Percentiles rank a stretch among this genome's conserved stretches.
Conservation (phyloP, 139 green algal genomes). For the Haematococcus lacustris region DNA sequence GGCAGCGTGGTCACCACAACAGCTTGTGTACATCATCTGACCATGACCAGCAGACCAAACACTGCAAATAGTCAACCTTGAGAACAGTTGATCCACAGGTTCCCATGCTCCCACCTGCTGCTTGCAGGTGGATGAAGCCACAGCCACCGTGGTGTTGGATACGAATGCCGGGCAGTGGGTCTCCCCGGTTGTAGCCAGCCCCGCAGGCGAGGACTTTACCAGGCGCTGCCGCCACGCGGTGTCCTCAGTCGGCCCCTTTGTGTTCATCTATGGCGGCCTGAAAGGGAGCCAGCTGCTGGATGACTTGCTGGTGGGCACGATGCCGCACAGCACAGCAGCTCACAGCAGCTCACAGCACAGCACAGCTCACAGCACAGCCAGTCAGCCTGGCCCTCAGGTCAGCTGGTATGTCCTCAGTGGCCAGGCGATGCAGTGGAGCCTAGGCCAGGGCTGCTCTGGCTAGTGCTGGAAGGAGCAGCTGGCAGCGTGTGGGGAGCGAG, state of each 20-base stretch:
- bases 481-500: no score
- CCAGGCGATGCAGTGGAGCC: no score
- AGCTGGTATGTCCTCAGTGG: no score
- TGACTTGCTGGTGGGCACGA: slow-evolving; percentile 60
- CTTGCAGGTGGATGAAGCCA: slow-evolving; percentile 75
- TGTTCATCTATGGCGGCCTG: slow-evolving; percentile 95
- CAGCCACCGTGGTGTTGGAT: slow-evolving; percentile 81
- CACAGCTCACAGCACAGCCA: slow-evolving; percentile 29
- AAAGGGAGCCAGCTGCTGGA: slow-evolving; percentile 73
- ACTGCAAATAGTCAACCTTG: no score
- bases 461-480: no score
- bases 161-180: slow-evolving; percentile 69
- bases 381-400: no score
- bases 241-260: slow-evolving; percentile 74
- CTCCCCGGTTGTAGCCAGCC: slow-evolving; percentile 12
- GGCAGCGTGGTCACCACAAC: no score
- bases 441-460: no score
- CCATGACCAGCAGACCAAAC: no score
- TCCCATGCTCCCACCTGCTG: no score
- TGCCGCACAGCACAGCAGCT: slow-evolving; percentile 79
- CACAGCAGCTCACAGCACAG: slow-evolving; percentile 99
- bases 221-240: slow-evolving; percentile 75
- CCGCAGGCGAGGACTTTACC: slow-evolving; percentile 38
- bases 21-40: no score
- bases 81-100: no score